phyloP scores from a whole-genome alignment of 495 filamentous ascomycete species.

The Aeminium ludgeri region DNA sequence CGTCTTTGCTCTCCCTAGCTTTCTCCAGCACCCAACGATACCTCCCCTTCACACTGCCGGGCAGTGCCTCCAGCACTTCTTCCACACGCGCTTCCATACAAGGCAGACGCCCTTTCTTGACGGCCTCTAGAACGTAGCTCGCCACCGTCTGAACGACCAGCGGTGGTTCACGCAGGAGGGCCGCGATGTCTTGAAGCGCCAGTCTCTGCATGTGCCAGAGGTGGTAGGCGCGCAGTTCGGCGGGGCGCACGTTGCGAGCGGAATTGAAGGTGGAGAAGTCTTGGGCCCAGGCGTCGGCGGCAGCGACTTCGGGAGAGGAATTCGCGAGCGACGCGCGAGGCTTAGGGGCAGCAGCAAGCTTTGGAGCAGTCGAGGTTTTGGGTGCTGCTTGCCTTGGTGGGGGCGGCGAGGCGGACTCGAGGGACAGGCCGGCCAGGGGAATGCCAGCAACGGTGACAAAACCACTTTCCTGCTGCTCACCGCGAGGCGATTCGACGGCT shows the following conservation, averaged over 20 bases:
- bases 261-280: too few relatives aligned
- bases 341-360: too few relatives aligned
- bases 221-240: slow-evolving; percentile 41
- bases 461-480: neutral
- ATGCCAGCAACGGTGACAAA: neutral
- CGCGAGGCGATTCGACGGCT: slow-evolving; percentile 10
- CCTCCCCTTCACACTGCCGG: slow-evolving; percentile 9
- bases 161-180: slow-evolving; percentile 37
- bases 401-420: neutral
- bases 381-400: neutral
- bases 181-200: slow-evolving; percentile 29
- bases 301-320: neutral
- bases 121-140: slow-evolving; percentile 30
- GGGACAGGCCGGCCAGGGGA: slow-evolving; percentile 1
- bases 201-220: slow-evolving; percentile 39
- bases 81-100: slow-evolving; percentile 11
- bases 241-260: slow-evolving; percentile 2
- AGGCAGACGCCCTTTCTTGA: slow-evolving; percentile 16
- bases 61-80: slow-evolving; percentile 13
- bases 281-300: slow-evolving; percentile 13
- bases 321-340: neutral
- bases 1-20: too few relatives aligned
- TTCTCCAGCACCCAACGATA: slow-evolving; percentile 8
- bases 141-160: slow-evolving; percentile 33
- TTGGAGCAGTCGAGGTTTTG: neutral